Evolutionary conservation across 306 rosid species (phyloP).

Genomic region (Prunus davidiana): DNA sequence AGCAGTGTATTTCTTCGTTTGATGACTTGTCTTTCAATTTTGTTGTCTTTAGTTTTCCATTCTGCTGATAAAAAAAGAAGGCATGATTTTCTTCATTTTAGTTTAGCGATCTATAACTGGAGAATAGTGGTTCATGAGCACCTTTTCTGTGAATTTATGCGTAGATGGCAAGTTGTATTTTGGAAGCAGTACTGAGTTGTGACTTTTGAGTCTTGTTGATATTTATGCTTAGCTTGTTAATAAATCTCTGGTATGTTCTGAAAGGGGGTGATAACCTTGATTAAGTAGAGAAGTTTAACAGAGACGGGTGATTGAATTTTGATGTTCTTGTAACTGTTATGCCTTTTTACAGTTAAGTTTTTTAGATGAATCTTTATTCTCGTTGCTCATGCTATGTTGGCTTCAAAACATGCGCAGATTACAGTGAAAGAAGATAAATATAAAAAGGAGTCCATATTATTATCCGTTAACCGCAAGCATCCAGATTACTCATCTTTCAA

Average conservation of each 20-base stretch:
- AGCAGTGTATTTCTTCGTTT: not conserved
- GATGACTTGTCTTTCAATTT: not conserved
- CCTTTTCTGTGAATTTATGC: not conserved
- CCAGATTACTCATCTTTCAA: slow-evolving; percentile 70
- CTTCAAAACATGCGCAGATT: slow-evolving; percentile 49
- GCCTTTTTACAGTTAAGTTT: not conserved
- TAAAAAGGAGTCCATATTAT: slow-evolving; percentile 67
- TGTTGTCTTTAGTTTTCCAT: not conserved
- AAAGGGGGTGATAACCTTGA: not conserved
- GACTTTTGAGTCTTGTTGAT: not conserved
- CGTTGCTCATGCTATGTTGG: slow-evolving; percentile 9
- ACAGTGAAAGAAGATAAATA: slow-evolving; percentile 83
- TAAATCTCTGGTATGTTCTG: not conserved
- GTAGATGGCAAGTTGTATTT: not conserved
- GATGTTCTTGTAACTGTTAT: not conserved
- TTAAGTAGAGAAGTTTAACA: not conserved
- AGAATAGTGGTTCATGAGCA: not conserved
- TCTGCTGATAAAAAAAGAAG: not conserved
- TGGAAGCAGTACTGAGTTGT: too few relatives aligned
- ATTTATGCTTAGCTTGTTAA: not conserved
- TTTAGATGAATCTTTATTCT: not conserved
- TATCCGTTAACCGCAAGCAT: slow-evolving; percentile 59
- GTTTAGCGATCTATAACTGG: not conserved
- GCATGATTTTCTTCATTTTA: not conserved
- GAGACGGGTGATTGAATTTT: not conserved